These are phyloP conservation scores for Xylaria sp. DNA, from an alignment of 2,329 filamentous ascomycete species.

Conservation along the genomic window DNA sequence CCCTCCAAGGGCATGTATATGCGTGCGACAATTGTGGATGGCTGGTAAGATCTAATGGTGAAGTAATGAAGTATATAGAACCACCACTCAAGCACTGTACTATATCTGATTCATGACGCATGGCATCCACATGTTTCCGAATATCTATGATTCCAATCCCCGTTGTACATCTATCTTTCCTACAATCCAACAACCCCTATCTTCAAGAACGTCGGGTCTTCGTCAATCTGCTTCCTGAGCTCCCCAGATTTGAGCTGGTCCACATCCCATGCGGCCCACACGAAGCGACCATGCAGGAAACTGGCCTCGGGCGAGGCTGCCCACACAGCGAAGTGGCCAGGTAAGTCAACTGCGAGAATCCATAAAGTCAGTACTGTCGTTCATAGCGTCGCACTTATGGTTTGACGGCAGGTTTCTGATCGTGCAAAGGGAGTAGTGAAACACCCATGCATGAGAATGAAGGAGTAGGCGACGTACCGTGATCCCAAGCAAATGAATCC, in stretches of 20 bases:
- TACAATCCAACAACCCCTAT: constrained; percentile 32
- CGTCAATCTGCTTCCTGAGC: constrained; percentile 35
- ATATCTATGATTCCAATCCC: neutral
- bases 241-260: constrained; percentile 44
- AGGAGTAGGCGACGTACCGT: constrained; percentile 33
- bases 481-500: constrained; percentile 37
- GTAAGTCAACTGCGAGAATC: constrained; percentile 35
- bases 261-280: constrained; percentile 49
- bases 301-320: constrained; percentile 45
- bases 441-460: neutral
- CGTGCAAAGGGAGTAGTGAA: neutral
- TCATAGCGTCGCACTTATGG: no score
- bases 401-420: neutral
- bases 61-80: constrained; percentile 7
- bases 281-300: constrained; percentile 47
- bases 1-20: constrained; percentile 76
- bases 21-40: constrained; percentile 68
- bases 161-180: neutral
- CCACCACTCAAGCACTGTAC: constrained; percentile 7
- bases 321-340: constrained; percentile 48
- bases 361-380: neutral
- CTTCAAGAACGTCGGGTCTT: constrained; percentile 32
- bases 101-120: constrained; percentile 1
- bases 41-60: constrained; percentile 57
- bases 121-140: neutral